Evolutionary conservation across 352 stramenopile species (phyloP).

Genomic region (Phytopythium mirpurense): DNA sequence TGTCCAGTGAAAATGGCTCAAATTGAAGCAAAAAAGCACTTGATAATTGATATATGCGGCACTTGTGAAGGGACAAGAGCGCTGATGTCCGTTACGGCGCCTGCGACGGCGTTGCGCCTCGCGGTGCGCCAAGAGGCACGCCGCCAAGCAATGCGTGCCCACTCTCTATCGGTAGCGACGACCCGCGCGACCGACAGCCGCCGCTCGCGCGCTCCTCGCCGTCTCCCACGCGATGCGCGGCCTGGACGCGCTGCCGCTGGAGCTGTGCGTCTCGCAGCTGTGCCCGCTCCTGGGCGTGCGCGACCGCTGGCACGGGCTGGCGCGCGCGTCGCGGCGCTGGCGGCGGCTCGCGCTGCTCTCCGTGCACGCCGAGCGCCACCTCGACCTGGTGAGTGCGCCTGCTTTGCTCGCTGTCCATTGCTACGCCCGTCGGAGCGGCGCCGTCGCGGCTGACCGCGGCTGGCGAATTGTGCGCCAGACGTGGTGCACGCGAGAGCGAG

Average conservation of each 20-base stretch:
- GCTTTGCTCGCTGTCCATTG: neutral
- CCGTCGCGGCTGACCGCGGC: neutral
- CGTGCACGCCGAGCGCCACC: constrained; percentile 33
- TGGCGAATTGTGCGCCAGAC: constrained; percentile 21
- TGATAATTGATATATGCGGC: too few species aligned
- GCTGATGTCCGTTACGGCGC: too few species aligned
- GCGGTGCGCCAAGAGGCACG: too few species aligned
- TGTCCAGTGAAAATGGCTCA: neutral
- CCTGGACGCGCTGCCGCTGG: constrained; percentile 35
- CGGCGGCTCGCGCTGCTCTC: constrained; percentile 48
- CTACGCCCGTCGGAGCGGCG: too few species aligned
- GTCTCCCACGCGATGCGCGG: neutral
- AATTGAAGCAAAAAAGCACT: too few species aligned
- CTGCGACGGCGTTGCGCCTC: too few species aligned
- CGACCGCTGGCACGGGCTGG: constrained; percentile 49
- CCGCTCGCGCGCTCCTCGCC: too few species aligned
- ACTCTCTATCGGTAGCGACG: too few species aligned
- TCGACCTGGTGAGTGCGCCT: constrained; percentile 45
- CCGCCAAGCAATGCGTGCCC: too few species aligned
- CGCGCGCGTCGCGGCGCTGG: constrained; percentile 54
- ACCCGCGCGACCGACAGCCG: too few species aligned
- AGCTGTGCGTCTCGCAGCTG: constrained; percentile 36
- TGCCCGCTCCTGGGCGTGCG: constrained; percentile 52
- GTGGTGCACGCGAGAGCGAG: constrained; percentile 61
- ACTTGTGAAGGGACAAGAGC: too few species aligned